A percentile compares a stretch with the other conserved stretches of the same genome.
These are phyloP conservation scores for Beauveria sp. DNA, from an alignment of 2,329 filamentous ascomycete species.

Conservation along the genomic window DNA sequence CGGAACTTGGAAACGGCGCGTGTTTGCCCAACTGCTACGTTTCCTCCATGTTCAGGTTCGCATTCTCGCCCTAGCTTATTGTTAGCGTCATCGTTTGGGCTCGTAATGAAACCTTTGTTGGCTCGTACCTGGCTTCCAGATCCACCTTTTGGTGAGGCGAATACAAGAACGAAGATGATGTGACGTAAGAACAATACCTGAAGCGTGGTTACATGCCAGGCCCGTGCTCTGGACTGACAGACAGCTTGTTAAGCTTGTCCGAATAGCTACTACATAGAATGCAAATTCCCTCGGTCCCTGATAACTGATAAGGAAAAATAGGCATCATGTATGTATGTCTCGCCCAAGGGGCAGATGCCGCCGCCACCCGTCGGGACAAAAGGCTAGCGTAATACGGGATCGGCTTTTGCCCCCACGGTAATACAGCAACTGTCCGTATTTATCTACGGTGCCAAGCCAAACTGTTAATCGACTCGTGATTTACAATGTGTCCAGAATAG, in stretches of 20 bases:
- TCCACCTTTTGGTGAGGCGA: neutral
- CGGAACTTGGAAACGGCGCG: no score
- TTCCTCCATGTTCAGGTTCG: neutral
- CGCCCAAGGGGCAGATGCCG: neutral
- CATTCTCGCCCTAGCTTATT: neutral
- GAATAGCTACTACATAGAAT: neutral
- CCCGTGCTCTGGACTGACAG: neutral
- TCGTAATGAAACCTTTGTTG: neutral
- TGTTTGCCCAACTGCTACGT: neutral
- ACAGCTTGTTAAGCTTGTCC: no score
- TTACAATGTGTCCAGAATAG: neutral
- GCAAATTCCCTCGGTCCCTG: neutral
- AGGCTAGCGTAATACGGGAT: neutral
- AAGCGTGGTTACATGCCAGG: neutral
- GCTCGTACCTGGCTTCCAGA: neutral
- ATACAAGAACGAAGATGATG: neutral
- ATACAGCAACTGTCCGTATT: neutral
- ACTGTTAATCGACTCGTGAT: neutral
- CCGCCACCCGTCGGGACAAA: neutral
- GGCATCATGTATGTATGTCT: neutral
- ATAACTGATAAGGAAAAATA: neutral
- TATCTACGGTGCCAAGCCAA: neutral
- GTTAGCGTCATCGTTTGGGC: neutral
- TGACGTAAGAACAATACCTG: neutral
- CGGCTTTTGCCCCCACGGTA: neutral